phyloP scores from a whole-genome alignment of 192 early-diverging fungal genomes.

The Backusella liffmaniae region DNA sequence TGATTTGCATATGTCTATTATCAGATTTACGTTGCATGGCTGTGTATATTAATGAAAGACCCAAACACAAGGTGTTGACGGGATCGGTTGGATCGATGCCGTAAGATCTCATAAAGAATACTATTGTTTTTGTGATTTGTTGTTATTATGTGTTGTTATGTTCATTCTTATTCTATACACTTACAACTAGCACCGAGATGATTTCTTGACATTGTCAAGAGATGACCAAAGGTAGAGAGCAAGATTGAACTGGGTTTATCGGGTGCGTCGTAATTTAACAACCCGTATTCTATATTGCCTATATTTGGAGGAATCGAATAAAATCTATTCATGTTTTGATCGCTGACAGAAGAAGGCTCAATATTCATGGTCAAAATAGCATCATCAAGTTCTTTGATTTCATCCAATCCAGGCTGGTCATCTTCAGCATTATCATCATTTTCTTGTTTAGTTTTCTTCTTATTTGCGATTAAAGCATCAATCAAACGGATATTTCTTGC shows the following conservation, averaged over 20 bases:
- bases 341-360: not conserved
- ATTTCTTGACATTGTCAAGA: constrained; percentile 50
- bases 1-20: constrained; percentile 68
- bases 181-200: constrained; percentile 63
- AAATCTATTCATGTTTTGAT: constrained; percentile 9
- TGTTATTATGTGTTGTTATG: not conserved
- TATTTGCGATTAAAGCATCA: constrained; percentile 10
- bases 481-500: constrained; percentile 24
- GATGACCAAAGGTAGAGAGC: constrained; percentile 59
- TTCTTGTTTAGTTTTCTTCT: not conserved
- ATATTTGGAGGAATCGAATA: not conserved
- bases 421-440: not conserved
- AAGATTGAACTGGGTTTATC: constrained; percentile 35
- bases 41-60: constrained; percentile 60
- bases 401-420: not conserved
- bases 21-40: constrained; percentile 68
- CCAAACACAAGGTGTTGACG: constrained; percentile 61
- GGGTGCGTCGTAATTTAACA: no score
- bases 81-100: constrained; percentile 61
- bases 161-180: not conserved
- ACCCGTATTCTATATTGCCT: not conserved
- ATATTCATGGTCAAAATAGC: constrained; percentile 8
- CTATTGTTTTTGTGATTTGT: constrained; percentile 19
- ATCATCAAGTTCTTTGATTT: constrained; percentile 10
- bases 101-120: constrained; percentile 59